phyloP scores from a whole-genome alignment of 805 yeast genomes.

The Priceomyces carsonii region DNA sequence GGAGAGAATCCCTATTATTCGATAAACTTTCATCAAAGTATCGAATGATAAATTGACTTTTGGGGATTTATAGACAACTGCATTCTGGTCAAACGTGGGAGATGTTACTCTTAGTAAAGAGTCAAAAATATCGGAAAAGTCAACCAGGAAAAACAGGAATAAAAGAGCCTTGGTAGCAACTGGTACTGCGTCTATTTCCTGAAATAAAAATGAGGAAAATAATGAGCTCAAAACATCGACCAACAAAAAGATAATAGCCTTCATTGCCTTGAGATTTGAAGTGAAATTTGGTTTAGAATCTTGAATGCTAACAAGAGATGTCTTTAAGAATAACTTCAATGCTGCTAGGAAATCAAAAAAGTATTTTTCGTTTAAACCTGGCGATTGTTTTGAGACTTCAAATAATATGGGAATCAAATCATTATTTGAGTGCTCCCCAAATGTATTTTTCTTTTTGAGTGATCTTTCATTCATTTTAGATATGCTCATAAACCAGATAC shows the following conservation, averaged over 20 bases:
- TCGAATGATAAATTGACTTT: conserved; percentile 27
- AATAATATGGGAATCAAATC: conserved; percentile 16
- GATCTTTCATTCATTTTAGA: conserved; percentile 5
- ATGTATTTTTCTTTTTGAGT: conserved; percentile 1
- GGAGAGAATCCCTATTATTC: conserved; percentile 24
- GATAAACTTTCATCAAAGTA: conserved; percentile 24
- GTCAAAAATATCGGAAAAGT: conserved; percentile 20
- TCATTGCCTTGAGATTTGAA: conserved; percentile 18
- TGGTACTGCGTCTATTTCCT: conserved; percentile 16
- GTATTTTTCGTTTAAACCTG: not conserved
- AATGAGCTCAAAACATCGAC: conserved; percentile 24
- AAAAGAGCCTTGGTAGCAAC: conserved; percentile 22
- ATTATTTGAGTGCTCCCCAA: conserved; percentile 3
- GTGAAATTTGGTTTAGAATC: conserved; percentile 8
- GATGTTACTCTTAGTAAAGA: conserved; percentile 16
- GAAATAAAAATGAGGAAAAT: conserved; percentile 15
- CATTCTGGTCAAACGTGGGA: conserved; percentile 6
- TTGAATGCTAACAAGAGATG: conserved; percentile 14
- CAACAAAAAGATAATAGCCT: conserved; percentile 26
- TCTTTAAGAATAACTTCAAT: conserved; percentile 17
- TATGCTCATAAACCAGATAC: conserved; percentile 21
- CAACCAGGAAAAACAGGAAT: conserved; percentile 21
- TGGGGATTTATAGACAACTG: conserved; percentile 13
- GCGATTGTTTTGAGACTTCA: conserved; percentile 16
- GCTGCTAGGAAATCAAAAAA: conserved; percentile 13